These are phyloP conservation scores for Brasenia schreberi DNA, from an alignment of 164 flowering plant species.

Conservation along the genomic window DNA sequence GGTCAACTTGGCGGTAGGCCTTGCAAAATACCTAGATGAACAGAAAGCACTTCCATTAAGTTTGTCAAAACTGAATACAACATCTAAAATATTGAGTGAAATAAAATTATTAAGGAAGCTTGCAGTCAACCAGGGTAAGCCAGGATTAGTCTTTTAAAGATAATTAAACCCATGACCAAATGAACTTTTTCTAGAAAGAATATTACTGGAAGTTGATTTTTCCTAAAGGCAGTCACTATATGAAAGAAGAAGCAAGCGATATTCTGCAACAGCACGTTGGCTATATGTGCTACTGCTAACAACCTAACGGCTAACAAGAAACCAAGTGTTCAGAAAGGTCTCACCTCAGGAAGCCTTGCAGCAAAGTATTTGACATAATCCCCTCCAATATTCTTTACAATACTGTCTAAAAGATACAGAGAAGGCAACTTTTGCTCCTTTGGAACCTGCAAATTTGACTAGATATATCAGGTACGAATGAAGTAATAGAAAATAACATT, in stretches of 20 bases:
- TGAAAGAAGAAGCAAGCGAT: too few relatives aligned
- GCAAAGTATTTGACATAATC: conserved; percentile 89
- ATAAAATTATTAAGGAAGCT: not conserved
- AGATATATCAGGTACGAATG: not conserved
- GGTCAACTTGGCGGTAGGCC: conserved; percentile 79
- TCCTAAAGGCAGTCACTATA: not conserved
- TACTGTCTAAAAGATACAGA: conserved; percentile 94
- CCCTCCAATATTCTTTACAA: conserved; percentile 93
- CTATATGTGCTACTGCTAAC: not conserved
- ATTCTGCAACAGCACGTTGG: not conserved
- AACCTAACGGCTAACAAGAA: not conserved
- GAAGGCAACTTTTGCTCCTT: conserved; percentile 92
- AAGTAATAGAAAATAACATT: too few relatives aligned
- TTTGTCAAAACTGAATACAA: not conserved
- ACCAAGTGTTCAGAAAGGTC: conserved; percentile 11
- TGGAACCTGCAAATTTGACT: conserved; percentile 62
- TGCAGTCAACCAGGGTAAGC: not conserved
- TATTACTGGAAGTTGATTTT: not conserved
- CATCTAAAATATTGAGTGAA: not conserved
- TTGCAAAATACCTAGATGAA: conserved; percentile 78
- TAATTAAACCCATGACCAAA: not conserved
- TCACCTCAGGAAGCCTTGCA: conserved; percentile 81
- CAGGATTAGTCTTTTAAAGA: too few relatives aligned
- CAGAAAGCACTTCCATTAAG: not conserved
- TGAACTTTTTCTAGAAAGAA: too few relatives aligned